Conservation (phyloP, 768 basidiomycete species). For the Pulveroboletus frians region DNA sequence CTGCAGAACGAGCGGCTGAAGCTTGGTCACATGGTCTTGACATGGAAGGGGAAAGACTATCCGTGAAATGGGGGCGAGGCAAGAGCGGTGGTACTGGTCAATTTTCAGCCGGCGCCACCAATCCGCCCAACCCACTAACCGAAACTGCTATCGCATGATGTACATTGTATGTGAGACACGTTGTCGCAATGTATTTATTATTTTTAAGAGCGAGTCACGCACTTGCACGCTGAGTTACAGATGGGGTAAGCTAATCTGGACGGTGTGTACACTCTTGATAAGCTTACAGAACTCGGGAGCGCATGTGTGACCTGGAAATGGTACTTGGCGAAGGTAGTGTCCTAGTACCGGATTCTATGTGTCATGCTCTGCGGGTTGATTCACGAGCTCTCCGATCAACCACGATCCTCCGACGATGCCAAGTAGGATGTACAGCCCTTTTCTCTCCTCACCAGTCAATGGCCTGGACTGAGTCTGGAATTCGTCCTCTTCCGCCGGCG, state of each 20-base stretch:
- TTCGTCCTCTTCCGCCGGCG: conserved; percentile 15
- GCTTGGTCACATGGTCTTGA: conserved; percentile 91
- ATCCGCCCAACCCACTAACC: neutral
- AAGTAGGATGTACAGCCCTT: conserved; percentile 44
- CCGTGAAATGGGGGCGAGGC: conserved; percentile 88
- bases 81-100: conserved; percentile 38
- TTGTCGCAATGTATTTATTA: neutral
- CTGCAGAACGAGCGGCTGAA: conserved; percentile 86
- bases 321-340: conserved; percentile 1
- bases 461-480: conserved; percentile 24
- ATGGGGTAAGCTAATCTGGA: neutral
- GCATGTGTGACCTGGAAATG: conserved; percentile 41
- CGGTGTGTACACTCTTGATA: neutral
- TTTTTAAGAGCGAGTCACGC: neutral
- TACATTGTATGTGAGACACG: neutral
- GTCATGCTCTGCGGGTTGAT: conserved; percentile 7
- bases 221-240: neutral
- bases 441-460: conserved; percentile 41
- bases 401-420: conserved; percentile 48
- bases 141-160: conserved; percentile 12
- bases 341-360: conserved; percentile 14
- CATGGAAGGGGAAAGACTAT: conserved; percentile 66
- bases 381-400: conserved; percentile 36
- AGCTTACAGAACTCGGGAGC: conserved; percentile 33
- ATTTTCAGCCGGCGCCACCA: conserved; percentile 14